Evolutionary conservation across 768 basidiomycete genomes (phyloP).

Genomic region (Tulasnella sp.): DNA sequence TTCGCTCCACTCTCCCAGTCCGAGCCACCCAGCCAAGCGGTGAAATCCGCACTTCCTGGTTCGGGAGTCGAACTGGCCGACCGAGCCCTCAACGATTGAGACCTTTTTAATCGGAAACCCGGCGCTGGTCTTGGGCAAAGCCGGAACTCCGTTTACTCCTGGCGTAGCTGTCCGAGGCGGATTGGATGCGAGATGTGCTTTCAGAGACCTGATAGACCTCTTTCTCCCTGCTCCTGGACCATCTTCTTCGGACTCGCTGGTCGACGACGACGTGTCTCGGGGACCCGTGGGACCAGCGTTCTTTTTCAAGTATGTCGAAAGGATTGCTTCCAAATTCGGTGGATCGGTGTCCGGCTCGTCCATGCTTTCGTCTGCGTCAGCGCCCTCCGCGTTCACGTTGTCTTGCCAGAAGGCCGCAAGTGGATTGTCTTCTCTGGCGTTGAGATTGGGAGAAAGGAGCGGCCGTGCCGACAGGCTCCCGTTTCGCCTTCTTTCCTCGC

Average conservation of each 20-base stretch:
- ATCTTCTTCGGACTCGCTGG: constrained; percentile 13
- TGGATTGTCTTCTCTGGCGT: constrained; percentile 10
- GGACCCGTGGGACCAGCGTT: not conserved
- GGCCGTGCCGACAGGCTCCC: not conserved
- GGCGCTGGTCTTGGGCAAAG: not conserved
- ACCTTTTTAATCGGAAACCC: not conserved
- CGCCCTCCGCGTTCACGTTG: not conserved
- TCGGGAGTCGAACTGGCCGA: constrained; percentile 7
- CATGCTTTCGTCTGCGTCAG: not conserved
- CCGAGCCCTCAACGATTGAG: not conserved
- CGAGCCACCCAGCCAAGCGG: constrained; percentile 8
- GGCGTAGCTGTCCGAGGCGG: constrained; percentile 23
- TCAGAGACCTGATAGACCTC: constrained; percentile 29
- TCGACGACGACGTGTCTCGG: not conserved
- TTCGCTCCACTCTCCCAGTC: constrained; percentile 8
- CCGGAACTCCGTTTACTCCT: constrained; percentile 25
- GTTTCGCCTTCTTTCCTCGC: constrained; percentile 14
- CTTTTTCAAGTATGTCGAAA: constrained; percentile 25
- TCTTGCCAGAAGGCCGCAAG: constrained; percentile 7
- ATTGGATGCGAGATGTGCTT: constrained; percentile 20
- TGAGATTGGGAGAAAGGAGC: constrained; percentile 24
- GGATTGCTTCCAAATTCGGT: constrained; percentile 27
- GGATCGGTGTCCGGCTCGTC: constrained; percentile 29
- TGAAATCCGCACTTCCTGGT: constrained; percentile 13
- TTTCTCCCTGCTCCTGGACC: constrained; percentile 23